Base-by-base conservation (phyloP, 257 asterid species). In the Nicotiana paniculata region DNA sequence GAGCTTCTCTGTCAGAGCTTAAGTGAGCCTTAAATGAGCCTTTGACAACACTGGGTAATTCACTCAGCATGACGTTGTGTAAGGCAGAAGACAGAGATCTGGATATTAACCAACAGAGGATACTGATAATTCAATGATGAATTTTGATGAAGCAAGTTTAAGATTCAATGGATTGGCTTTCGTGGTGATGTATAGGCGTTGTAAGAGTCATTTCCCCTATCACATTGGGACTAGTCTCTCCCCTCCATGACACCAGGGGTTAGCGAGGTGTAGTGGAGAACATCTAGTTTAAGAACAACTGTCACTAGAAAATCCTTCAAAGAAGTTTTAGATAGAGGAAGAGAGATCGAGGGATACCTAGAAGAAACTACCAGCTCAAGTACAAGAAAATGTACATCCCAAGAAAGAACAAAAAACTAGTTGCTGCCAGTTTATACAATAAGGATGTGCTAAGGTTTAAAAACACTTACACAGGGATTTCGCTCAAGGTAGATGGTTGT, bases 401-500 rank as follows among this genome's bases (percentile, higher is more conserved):
- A 80, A 70, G 77, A 15, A 81, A 46, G 58, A 57, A 58, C 17
- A 15, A 62, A 84, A 75, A 39, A 43, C 48, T 63, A 55, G 39
- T 33, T 54, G 61, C 3, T 59, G 76, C 58, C 28, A 30, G 64
- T 62, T 74, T 64, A 77, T 61, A 33, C 39, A 63, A 76, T 26
- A 43, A 77, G 66, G 63, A 72, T 48, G 43, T 62, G 58, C 48
- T 51, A 65, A 53, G 77, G 67, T 16, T 12, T 24, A 57, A 32
- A 77, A 76, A 39, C 58, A 84, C 97, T 51, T 92, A 96, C 99
- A 90, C 97, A 94, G 81, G 97, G 97, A 85, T 96, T 96, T 83
- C 97, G 97, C 95, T 94, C 97, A 39, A 96, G 97, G 89, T 96
- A 96, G 82, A 94, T 87, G 81, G 98, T 96, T 21, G 97, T 96